Evolutionary conservation across 2,329 filamentous ascomycete species (phyloP).

Genomic region (Lasiodiplodia sp.): DNA sequence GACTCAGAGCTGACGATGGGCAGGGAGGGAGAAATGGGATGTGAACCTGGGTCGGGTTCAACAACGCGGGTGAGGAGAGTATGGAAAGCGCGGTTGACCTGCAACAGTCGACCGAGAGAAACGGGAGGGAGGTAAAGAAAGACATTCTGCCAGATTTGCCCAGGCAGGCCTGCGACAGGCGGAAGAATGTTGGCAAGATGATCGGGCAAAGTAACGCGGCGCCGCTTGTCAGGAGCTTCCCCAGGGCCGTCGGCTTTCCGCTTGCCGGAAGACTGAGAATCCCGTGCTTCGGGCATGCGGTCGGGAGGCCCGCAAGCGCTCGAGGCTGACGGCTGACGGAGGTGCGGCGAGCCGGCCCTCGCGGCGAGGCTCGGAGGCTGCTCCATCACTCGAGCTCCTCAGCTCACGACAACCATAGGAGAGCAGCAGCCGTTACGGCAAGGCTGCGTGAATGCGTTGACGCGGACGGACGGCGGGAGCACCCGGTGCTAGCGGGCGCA

Average conservation of each 20-base stretch:
- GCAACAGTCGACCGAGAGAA: constrained; percentile 69
- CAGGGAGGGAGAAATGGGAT: constrained; percentile 40
- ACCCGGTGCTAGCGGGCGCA: constrained; percentile 7
- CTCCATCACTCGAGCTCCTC: constrained; percentile 27
- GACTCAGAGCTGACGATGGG: constrained; percentile 64
- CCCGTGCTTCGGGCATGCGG: background rate
- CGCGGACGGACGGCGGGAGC: constrained; percentile 11
- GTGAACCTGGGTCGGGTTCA: constrained; percentile 42
- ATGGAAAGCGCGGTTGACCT: constrained; percentile 73
- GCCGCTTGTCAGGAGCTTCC: constrained; percentile 42
- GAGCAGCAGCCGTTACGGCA: constrained; percentile 10
- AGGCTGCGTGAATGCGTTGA: background rate
- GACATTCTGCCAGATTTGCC: constrained; percentile 73
- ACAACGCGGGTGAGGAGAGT: constrained; percentile 49
- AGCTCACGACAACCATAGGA: constrained; percentile 17
- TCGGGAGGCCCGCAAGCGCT: background rate
- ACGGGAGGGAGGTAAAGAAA: constrained; percentile 71
- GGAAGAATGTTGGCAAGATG: constrained; percentile 32
- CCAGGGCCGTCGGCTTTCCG: constrained; percentile 44
- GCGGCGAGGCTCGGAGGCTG: constrained; percentile 4
- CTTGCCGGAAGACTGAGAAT: constrained; percentile 35
- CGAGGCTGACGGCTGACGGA: constrained; percentile 11
- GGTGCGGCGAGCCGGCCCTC: constrained; percentile 18
- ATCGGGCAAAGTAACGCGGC: constrained; percentile 37
- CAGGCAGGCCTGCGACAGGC: constrained; percentile 56